Evolutionary conservation across 176 grass and related monocot species (phyloP).

Genomic region (Themeda triandra): DNA sequence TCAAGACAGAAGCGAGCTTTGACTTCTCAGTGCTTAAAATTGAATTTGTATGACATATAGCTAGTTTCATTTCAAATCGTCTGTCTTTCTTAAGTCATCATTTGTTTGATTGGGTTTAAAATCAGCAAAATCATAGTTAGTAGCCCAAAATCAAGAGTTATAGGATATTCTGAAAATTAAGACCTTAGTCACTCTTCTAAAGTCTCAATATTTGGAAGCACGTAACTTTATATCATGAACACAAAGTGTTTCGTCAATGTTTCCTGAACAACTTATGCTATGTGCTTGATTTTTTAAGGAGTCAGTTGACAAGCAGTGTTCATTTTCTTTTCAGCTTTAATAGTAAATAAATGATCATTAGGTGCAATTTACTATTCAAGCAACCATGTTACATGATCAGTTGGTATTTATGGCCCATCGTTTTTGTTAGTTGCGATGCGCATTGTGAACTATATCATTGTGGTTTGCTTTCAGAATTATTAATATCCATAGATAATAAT

Average conservation of each 20-base stretch:
- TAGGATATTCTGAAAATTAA: neutral
- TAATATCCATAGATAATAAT: conserved; percentile 1
- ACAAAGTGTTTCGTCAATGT: neutral
- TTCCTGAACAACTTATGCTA: neutral
- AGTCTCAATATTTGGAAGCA: neutral
- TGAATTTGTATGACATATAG: neutral
- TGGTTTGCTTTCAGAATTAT: neutral
- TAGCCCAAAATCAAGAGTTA: neutral
- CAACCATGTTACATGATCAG: conserved; percentile 3
- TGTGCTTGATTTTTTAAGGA: neutral
- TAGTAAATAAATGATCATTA: conserved; percentile 4
- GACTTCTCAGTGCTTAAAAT: neutral
- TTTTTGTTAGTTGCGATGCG: conserved; percentile 17
- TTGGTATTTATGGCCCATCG: conserved; percentile 18
- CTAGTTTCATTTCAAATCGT: neutral
- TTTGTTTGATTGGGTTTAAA: neutral
- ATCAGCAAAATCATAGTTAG: neutral
- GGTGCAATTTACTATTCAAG: conserved; percentile 20
- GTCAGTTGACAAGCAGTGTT: conserved; percentile 10
- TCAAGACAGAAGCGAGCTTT: neutral
- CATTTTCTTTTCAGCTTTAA: neutral
- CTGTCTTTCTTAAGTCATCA: neutral
- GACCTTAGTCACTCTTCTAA: neutral
- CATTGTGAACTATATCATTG: neutral
- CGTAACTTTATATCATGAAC: neutral